Conservation (phyloP, 2,329 filamentous ascomycete genomes). For the Fusarium burgessii region DNA sequence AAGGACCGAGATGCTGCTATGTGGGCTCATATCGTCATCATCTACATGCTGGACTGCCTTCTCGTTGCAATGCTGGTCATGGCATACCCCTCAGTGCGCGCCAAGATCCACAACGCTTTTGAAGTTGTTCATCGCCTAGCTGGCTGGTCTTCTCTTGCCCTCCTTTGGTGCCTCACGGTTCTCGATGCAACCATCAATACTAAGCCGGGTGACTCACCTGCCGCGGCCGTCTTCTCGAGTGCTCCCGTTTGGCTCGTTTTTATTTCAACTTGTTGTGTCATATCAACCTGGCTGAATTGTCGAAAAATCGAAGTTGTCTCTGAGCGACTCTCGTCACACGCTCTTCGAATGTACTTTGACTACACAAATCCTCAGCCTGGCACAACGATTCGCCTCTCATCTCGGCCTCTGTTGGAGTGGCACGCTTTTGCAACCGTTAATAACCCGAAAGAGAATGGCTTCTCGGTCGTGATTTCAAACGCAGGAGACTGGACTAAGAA, state of each 20-base stretch:
- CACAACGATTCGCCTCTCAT: constrained; percentile 65
- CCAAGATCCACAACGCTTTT: constrained; percentile 30
- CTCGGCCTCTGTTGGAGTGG: constrained; percentile 72
- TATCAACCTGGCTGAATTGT: constrained; percentile 76
- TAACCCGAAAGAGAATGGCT: constrained; percentile 61
- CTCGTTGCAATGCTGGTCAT: constrained; percentile 29
- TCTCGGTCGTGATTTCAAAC: constrained; percentile 74
- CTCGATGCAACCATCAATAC: constrained; percentile 67
- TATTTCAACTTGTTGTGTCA: constrained; percentile 69
- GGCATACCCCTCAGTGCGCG: constrained; percentile 29
- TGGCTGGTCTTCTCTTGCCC: constrained; percentile 31
- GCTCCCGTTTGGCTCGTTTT: constrained; percentile 72
- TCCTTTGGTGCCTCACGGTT: constrained; percentile 48
- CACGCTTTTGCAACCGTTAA: constrained; percentile 79
- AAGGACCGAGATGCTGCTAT: background rate
- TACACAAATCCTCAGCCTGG: constrained; percentile 62
- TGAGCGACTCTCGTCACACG: constrained; percentile 75
- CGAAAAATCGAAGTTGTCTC: constrained; percentile 71
- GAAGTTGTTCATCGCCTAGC: constrained; percentile 33
- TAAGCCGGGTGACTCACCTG: constrained; percentile 57
- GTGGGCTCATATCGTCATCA: constrained; percentile 23
- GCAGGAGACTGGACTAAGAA: constrained; percentile 75
- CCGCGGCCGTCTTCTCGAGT: constrained; percentile 48
- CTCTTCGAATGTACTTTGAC: constrained; percentile 74
- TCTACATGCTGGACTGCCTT: constrained; percentile 28